Conservation (phyloP, 176 grass and related monocot species). For the Ensete glaucum region DNA sequence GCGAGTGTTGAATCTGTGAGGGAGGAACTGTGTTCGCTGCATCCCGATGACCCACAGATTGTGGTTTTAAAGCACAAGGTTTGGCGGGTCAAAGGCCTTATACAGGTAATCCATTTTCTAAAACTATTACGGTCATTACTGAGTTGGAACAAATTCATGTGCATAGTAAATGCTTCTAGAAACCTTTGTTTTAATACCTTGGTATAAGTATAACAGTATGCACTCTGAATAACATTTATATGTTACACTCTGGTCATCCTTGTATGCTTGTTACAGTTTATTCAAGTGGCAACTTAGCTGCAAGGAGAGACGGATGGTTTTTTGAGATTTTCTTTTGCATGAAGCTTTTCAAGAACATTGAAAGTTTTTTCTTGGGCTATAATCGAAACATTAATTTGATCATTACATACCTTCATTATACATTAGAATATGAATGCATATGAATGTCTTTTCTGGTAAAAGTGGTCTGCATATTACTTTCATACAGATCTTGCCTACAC, state of each 20-base stretch:
- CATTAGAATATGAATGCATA: too few species aligned
- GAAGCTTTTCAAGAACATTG: neutral
- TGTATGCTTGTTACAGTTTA: neutral
- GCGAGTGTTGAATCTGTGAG: slow-evolving; percentile 44
- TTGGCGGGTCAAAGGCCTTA: slow-evolving; percentile 72
- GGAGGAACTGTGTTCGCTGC: slow-evolving; percentile 41
- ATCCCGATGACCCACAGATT: slow-evolving; percentile 48
- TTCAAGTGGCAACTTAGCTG: neutral
- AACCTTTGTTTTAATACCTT: neutral
- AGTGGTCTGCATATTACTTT: too few species aligned
- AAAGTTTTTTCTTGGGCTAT: neutral
- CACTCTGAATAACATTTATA: neutral
- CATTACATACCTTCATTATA: too few species aligned
- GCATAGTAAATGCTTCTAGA: neutral
- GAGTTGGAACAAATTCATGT: neutral
- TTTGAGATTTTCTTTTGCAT: neutral
- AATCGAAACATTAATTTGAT: too few species aligned
- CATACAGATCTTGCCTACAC: too few species aligned
- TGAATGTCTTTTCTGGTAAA: too few species aligned
- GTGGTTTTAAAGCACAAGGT: slow-evolving; percentile 68
- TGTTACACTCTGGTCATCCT: neutral
- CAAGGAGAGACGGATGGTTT: neutral
- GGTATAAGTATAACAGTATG: neutral
- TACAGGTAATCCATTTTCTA: slow-evolving; percentile 33
- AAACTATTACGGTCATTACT: neutral